Conservation (phyloP, 2,329 filamentous ascomycete genomes). For the Magnaporthales sp. region DNA sequence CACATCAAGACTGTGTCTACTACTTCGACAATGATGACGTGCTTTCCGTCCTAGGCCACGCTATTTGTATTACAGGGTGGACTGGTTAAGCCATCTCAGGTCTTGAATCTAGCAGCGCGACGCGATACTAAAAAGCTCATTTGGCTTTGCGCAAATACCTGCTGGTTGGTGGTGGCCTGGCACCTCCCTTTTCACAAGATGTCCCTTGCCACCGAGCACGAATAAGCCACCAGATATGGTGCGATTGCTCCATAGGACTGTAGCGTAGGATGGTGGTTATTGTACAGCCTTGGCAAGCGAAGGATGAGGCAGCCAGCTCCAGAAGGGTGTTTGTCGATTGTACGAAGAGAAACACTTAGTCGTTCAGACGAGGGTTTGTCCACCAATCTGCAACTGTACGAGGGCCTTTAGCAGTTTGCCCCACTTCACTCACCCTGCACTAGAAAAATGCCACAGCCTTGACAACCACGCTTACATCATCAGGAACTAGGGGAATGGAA, state of each 20-base stretch:
- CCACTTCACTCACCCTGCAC: too few species aligned
- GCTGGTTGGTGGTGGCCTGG: not conserved
- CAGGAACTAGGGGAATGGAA: not conserved
- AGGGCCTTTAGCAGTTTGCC: too few species aligned
- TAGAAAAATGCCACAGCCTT: too few species aligned
- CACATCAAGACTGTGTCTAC: not conserved
- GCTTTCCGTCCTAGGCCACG: not conserved
- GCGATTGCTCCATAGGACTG: not conserved
- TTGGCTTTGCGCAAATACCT: not conserved
- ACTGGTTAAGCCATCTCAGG: not conserved
- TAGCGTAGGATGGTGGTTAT: not conserved
- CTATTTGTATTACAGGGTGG: not conserved
- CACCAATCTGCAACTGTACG: not conserved
- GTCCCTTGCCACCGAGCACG: not conserved
- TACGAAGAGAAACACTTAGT: too few species aligned
- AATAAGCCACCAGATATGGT: not conserved
- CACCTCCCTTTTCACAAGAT: not conserved
- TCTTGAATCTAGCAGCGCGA: not conserved
- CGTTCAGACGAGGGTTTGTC: too few species aligned
- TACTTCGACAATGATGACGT: not conserved
- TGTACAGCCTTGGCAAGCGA: not conserved
- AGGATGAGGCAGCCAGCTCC: not conserved
- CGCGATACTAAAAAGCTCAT: not conserved
- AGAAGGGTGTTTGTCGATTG: too few species aligned
- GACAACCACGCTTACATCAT: not conserved